Percentiles rank a stretch among this genome's conserved stretches.
phyloP scores from a whole-genome alignment of 177 flowering plant species.

The Telopea speciosissima region DNA sequence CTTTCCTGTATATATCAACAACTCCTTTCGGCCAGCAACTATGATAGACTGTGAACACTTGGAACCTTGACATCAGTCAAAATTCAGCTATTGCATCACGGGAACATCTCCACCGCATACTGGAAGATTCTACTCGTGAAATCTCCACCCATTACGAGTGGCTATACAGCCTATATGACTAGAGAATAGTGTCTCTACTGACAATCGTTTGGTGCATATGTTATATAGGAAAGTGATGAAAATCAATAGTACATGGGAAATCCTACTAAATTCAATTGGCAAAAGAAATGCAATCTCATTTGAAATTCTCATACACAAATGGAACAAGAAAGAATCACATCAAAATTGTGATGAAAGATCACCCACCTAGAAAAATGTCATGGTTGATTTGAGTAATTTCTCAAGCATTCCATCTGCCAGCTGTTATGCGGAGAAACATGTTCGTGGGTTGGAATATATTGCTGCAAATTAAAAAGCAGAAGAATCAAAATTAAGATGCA shows the following conservation, averaged over 20 bases:
- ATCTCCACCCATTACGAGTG: constrained; percentile 8
- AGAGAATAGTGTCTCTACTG: constrained; percentile 1
- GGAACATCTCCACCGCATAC: constrained; percentile 7
- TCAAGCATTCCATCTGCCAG: constrained; percentile 74
- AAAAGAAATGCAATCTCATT: constrained; percentile 21
- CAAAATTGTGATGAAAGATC: constrained; percentile 14
- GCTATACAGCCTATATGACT: constrained; percentile 4
- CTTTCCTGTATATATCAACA: no score
- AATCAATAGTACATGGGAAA: constrained; percentile 2
- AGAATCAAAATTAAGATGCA: constrained; percentile 2
- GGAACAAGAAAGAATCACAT: constrained; percentile 29
- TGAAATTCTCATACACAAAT: constrained; percentile 20
- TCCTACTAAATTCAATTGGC: constrained; percentile 16
- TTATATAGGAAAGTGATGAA: no score
- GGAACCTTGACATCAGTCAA: no score
- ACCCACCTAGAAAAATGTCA: constrained; percentile 18
- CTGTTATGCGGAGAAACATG: constrained; percentile 79
- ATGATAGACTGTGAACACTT: no score
- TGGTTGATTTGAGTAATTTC: constrained; percentile 34
- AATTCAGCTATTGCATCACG: not conserved
- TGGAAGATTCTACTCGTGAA: constrained; percentile 7
- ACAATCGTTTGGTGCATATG: no score
- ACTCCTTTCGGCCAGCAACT: no score
- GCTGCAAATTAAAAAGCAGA: constrained; percentile 39
- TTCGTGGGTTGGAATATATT: constrained; percentile 58